These are phyloP conservation scores for Termitomyces sp. DNA, from an alignment of 768 basidiomycete species.

Conservation along the genomic window DNA sequence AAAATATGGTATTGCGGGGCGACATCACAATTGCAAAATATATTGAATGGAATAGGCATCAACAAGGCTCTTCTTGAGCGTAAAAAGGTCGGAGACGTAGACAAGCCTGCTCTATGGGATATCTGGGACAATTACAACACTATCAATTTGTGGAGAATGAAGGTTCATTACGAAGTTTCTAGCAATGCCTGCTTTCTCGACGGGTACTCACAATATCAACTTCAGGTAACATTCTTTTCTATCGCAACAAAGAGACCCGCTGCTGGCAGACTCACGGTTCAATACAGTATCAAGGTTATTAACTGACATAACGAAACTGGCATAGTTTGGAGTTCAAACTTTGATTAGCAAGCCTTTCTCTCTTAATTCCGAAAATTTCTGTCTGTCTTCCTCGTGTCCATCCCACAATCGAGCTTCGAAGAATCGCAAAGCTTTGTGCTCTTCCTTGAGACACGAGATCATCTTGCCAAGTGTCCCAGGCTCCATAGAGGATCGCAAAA, in stretches of 20 bases:
- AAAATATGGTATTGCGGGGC: too few relatives aligned
- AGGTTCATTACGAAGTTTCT: slow-evolving; percentile 21
- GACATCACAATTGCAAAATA: too few relatives aligned
- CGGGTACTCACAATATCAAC: neutral
- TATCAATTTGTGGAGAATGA: slow-evolving; percentile 57
- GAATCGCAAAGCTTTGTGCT: neutral
- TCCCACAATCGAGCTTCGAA: neutral
- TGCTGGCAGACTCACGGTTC: neutral
- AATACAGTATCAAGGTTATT: neutral
- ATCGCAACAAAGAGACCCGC: slow-evolving; percentile 3
- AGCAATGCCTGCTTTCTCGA: neutral
- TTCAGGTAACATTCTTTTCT: slow-evolving; percentile 1
- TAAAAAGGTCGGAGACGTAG: too few relatives aligned
- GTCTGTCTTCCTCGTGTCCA: neutral
- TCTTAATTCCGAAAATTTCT: neutral
- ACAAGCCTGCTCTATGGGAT: slow-evolving; percentile 33
- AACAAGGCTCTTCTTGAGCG: too few relatives aligned
- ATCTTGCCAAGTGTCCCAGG: slow-evolving; percentile 2
- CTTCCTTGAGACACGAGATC: neutral
- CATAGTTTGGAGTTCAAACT: neutral
- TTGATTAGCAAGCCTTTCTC: neutral
- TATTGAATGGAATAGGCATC: too few relatives aligned
- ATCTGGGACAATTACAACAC: slow-evolving; percentile 51
- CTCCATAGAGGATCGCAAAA: neutral
- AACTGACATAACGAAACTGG: neutral